Conservation (phyloP, 2,329 filamentous ascomycete genomes). For the Pestalotiopsis fici region DNA sequence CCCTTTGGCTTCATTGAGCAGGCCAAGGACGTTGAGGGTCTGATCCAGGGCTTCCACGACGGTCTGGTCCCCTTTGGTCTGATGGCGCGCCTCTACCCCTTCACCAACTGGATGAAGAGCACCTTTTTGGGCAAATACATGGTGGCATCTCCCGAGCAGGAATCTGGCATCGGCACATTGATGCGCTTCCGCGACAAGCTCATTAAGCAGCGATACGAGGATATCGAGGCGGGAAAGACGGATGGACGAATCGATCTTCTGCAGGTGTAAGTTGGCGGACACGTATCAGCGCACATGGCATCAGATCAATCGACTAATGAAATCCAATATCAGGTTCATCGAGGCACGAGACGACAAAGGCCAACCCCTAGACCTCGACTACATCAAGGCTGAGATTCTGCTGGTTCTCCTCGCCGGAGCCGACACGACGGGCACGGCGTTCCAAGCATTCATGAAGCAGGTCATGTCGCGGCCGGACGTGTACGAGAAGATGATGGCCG, state of each 20-base stretch:
- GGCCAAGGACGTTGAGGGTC: constrained; percentile 50
- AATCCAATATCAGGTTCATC: constrained; percentile 44
- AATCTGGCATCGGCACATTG: constrained; percentile 54
- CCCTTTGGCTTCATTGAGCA: constrained; percentile 57
- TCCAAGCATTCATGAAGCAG: constrained; percentile 47
- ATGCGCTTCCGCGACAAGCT: constrained; percentile 60
- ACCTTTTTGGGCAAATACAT: constrained; percentile 53
- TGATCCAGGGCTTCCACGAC: constrained; percentile 57
- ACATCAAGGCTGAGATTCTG: constrained; percentile 54
- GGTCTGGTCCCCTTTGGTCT: constrained; percentile 51
- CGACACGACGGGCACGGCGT: constrained; percentile 52
- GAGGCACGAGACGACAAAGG: constrained; percentile 45
- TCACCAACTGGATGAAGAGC: constrained; percentile 55
- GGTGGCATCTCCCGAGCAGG: constrained; percentile 52
- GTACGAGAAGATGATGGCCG: constrained; percentile 46
- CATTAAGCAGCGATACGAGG: constrained; percentile 46
- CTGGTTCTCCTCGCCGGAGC: constrained; percentile 53
- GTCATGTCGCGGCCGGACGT: constrained; percentile 37
- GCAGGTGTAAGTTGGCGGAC: constrained; percentile 40
- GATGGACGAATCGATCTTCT: constrained; percentile 50
- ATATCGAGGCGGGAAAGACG: constrained; percentile 46
- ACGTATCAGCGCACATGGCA: not conserved
- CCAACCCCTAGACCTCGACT: constrained; percentile 46
- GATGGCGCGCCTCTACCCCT: constrained; percentile 52
- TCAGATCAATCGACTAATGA: not conserved